phyloP scores from a whole-genome alignment of 306 rosid species.

The Macrotyloma uniflorum region DNA sequence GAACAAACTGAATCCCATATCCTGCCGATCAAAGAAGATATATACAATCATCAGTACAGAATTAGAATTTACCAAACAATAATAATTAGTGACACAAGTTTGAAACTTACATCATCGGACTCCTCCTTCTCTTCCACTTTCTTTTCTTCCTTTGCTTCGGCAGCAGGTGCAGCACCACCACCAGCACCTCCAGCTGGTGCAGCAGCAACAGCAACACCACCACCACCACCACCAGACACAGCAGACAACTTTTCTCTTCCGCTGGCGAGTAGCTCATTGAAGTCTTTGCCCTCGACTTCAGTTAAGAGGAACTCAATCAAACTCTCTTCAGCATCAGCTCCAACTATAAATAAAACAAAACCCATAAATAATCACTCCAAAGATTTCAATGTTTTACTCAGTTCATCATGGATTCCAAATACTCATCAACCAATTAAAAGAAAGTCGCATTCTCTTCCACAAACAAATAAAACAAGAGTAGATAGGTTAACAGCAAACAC shows the following conservation, averaged over 20 bases:
- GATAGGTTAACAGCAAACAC: neutral
- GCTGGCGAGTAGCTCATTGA: constrained; percentile 64
- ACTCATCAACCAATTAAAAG: neutral
- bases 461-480: neutral
- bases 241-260: constrained; percentile 76
- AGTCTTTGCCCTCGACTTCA: constrained; percentile 64
- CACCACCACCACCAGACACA: constrained; percentile 70
- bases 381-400: neutral
- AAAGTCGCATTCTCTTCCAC: neutral
- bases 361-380: neutral
- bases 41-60: neutral
- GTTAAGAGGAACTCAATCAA: constrained; percentile 56
- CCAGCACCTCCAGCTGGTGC: constrained; percentile 46
- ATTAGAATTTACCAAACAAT: neutral
- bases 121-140: constrained; percentile 83
- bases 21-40: constrained; percentile 50
- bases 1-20: constrained; percentile 77
- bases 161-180: constrained; percentile 60
- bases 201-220: constrained; percentile 53
- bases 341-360: constrained; percentile 50
- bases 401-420: neutral
- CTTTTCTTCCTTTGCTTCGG: constrained; percentile 73
- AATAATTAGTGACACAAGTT: neutral
- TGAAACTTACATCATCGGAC: constrained; percentile 66
- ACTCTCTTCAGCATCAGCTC: constrained; percentile 59